Base-by-base conservation (phyloP, 2,329 filamentous ascomycete species). In the Colletotrichum paranaense region DNA sequence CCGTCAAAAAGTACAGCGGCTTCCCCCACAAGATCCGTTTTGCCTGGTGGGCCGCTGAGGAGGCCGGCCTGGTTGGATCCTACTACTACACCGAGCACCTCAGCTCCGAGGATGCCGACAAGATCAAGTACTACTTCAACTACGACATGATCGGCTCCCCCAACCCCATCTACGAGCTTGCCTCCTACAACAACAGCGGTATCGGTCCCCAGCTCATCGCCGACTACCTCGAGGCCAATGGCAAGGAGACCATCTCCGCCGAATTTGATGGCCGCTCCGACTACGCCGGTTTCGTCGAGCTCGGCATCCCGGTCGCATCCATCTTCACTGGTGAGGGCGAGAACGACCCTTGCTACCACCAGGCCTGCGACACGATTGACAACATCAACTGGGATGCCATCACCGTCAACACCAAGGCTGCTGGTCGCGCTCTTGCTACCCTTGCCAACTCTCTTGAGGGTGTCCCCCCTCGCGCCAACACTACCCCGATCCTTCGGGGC, bases 51-150 rank as follows among this genome's bases (percentile, higher is more conserved):
- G 81, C 79, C 4, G 83, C 81, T 6, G 82, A 86, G 74, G 84
- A 86, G 81, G 79, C 78, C 49, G 84, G 84, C 7, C 77, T 86
- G 11, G 75, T 84, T 52, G 85, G 85, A 14, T 85, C 84, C 7
- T 76, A 82, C 30, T 79, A 84, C 78, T 86, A 86, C 67, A 82
- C 79, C 3, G 74, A 78, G n/a, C 77, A 79, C 3, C 80, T 86
- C 35, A 77, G 79, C 11, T 74, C 80, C 8, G 77, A 79, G 5
- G 83, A 86, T 30, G 80, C 81, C 1, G 83, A 88, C 73, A 91
- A 89, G 81, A 90, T 93, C 77, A 86, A 88, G 4, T 89, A 93
- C 46, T 92, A 92, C 83, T 88, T 93, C 79, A 92, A 93, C 83
- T 92, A 91, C 77, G 92, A 93, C 81, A 93, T 93, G 92, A 91